These are phyloP conservation scores for Sambucus nigra DNA, from an alignment of 129 eudicot genomes.

Conservation along the genomic window DNA sequence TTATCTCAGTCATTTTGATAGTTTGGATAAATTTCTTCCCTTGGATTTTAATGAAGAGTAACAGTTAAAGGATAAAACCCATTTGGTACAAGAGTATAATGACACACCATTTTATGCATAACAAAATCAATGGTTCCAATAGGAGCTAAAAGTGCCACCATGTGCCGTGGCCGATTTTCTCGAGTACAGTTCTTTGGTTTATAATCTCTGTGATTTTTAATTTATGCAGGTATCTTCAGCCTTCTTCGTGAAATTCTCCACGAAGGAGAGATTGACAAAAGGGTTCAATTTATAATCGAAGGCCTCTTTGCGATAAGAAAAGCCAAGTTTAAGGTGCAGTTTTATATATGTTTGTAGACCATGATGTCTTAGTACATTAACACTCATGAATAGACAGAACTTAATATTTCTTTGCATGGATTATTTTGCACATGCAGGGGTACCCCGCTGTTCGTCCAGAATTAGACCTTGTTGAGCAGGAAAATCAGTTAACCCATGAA, in stretches of 20 bases:
- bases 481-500: slow-evolving; percentile 90
- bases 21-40: no score
- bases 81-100: no score
- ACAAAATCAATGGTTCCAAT: no score
- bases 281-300: slow-evolving; percentile 87
- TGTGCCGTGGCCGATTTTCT: not conserved
- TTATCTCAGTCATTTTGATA: no score
- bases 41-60: no score
- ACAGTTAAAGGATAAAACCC: no score
- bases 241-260: slow-evolving; percentile 97
- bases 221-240: slow-evolving; percentile 68
- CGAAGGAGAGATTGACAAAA: slow-evolving; percentile 94
- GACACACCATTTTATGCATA: no score
- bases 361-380: not conserved
- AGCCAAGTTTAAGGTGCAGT: slow-evolving; percentile 79
- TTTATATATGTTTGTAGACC: not conserved
- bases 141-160: no score
- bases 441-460: slow-evolving; percentile 93
- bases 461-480: slow-evolving; percentile 85
- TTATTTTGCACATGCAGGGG: slow-evolving; percentile 39
- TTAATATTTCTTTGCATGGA: not conserved
- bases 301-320: slow-evolving; percentile 86
- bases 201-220: not conserved
- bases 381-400: not conserved
- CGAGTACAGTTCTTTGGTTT: no score